phyloP scores from a whole-genome alignment of 345 rosid species.

The Arabis alpina region DNA sequence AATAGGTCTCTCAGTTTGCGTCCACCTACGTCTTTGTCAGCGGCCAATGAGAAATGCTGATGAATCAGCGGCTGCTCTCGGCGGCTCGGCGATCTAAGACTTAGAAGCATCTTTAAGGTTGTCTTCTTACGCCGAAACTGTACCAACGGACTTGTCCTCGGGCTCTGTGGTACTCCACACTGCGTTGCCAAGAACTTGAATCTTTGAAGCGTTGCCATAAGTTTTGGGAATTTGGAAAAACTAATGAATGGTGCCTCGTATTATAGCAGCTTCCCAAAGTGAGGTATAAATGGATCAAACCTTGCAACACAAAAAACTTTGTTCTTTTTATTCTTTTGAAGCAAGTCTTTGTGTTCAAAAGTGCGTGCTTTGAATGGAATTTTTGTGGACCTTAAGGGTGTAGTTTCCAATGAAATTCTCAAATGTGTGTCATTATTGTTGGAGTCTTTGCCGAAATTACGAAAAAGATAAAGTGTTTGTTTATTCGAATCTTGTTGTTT shows the following conservation, averaged over 20 bases:
- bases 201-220: conserved; percentile 80
- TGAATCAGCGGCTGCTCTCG: conserved; percentile 39
- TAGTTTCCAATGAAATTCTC: conserved; percentile 34
- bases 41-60: conserved; percentile 5
- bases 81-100: conserved; percentile 49
- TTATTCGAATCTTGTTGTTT: conserved; percentile 28
- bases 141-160: conserved; percentile 76
- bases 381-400: conserved; percentile 40
- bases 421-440: conserved; percentile 39
- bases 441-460: conserved; percentile 27
- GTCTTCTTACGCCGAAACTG: conserved; percentile 72
- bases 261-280: neutral
- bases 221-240: conserved; percentile 25
- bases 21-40: conserved; percentile 41
- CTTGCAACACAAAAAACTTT: conserved; percentile 34
- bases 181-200: conserved; percentile 86
- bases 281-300: conserved; percentile 47
- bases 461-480: conserved; percentile 26
- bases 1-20: conserved; percentile 72
- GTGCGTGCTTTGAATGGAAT: conserved; percentile 65
- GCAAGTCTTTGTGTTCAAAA: conserved; percentile 38
- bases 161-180: conserved; percentile 84
- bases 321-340: conserved; percentile 43
- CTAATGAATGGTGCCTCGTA: conserved; percentile 10
- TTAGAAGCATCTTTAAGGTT: conserved; percentile 74